Conservation (phyloP, 768 basidiomycete species). For the Xerocomellus amylosporus region DNA sequence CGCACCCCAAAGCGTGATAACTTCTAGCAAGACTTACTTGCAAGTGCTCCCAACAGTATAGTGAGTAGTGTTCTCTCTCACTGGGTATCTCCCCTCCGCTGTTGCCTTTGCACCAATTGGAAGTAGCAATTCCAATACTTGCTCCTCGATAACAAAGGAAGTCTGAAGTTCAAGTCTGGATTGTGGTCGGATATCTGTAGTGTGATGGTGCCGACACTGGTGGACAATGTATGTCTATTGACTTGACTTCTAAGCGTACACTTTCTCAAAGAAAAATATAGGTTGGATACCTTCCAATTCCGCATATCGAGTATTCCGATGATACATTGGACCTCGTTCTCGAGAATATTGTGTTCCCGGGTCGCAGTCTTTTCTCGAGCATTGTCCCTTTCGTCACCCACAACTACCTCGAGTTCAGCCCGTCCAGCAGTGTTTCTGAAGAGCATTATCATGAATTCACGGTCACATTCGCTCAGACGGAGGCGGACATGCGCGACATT, state of each 20-base stretch:
- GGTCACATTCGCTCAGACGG: constrained; percentile 78
- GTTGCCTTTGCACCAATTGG: too few species aligned
- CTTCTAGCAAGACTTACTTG: too few species aligned
- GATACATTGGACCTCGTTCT: constrained; percentile 83
- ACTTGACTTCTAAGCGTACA: not conserved
- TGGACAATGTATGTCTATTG: constrained; percentile 56
- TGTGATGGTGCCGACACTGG: constrained; percentile 76
- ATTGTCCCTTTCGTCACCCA: constrained; percentile 68
- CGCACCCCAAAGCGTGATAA: too few species aligned
- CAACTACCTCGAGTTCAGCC: constrained; percentile 83
- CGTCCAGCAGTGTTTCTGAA: constrained; percentile 58
- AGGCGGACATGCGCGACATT: constrained; percentile 91
- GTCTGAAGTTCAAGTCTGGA: constrained; percentile 82
- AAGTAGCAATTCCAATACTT: too few species aligned
- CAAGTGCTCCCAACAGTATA: too few species aligned
- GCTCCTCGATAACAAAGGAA: constrained; percentile 74
- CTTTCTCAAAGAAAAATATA: constrained; percentile 22
- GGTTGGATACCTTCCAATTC: constrained; percentile 85
- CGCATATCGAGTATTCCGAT: constrained; percentile 91
- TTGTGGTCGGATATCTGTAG: constrained; percentile 86
- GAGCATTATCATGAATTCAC: constrained; percentile 69
- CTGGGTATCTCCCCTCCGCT: too few species aligned
- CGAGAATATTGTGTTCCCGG: constrained; percentile 88
- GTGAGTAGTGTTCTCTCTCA: too few species aligned
- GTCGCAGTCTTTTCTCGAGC: constrained; percentile 87